These are phyloP conservation scores for Mycena indigotica DNA, from an alignment of 768 basidiomycete species.

Conservation along the genomic window DNA sequence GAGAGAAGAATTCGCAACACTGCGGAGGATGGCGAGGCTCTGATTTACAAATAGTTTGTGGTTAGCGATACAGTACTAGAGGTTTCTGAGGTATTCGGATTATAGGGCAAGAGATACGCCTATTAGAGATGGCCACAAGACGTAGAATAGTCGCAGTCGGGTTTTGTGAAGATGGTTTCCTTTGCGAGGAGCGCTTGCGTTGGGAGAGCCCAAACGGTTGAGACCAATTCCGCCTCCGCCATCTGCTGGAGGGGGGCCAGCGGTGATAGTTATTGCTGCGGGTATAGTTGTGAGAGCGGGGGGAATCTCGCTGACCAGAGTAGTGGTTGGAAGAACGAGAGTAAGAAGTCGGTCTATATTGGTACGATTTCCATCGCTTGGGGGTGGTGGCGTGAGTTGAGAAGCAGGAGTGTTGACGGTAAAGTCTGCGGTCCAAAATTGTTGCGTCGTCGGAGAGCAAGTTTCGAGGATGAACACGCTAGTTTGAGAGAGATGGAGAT, in stretches of 20 bases:
- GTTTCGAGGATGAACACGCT: constrained; percentile 41
- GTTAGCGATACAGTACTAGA: not conserved
- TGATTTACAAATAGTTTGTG: not conserved
- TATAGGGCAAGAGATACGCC: constrained; percentile 59
- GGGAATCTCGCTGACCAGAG: constrained; percentile 15
- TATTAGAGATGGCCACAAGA: constrained; percentile 59
- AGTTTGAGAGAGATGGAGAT: not conserved
- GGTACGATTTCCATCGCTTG: constrained; percentile 9
- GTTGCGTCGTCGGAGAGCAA: constrained; percentile 30
- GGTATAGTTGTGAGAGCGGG: constrained; percentile 10
- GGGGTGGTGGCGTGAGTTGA: constrained; percentile 14
- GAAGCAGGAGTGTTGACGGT: constrained; percentile 32
- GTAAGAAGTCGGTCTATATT: constrained; percentile 15
- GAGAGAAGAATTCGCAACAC: not conserved
- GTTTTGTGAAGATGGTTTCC: constrained; percentile 33
- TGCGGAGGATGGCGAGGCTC: not conserved
- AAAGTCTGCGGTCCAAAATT: constrained; percentile 57
- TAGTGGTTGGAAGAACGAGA: constrained; percentile 22
- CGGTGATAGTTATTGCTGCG: constrained; percentile 19
- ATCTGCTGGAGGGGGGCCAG: constrained; percentile 8
- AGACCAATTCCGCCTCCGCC: constrained; percentile 8
- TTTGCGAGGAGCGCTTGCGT: constrained; percentile 21
- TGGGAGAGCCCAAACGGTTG: constrained; percentile 7
- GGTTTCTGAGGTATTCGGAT: not conserved
- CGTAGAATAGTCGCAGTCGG: constrained; percentile 51